These are phyloP conservation scores for Cucumis hystrix DNA, from an alignment of 306 rosid species.

Conservation along the genomic window DNA sequence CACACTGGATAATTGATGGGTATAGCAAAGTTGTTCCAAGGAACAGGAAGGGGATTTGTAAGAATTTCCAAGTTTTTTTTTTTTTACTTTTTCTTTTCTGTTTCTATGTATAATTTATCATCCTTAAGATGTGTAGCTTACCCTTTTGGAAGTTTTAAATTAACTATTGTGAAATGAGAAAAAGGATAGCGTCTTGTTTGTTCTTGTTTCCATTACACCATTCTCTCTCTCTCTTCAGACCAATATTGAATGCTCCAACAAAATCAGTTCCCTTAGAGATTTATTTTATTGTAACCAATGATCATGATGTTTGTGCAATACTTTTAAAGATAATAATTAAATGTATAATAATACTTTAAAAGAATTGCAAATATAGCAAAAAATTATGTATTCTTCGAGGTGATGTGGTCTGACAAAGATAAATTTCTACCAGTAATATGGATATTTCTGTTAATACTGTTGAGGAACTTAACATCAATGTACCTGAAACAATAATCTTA, in stretches of 20 bases:
- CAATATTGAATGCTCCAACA: background rate
- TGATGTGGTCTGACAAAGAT: no score
- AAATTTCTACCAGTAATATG: no score
- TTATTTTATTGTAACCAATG: background rate
- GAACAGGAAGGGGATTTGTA: slow-evolving; percentile 33
- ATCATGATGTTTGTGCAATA: no score
- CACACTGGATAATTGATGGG: slow-evolving; percentile 43
- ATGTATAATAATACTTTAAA: no score
- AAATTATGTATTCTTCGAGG: no score
- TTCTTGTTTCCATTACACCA: no score
- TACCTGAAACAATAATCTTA: background rate
- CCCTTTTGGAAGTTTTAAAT: background rate
- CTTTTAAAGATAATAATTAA: no score
- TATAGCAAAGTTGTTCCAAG: slow-evolving; percentile 21
- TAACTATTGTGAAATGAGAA: background rate
- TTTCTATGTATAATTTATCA: background rate
- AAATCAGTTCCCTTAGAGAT: background rate
- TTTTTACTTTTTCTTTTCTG: background rate
- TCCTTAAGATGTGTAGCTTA: background rate
- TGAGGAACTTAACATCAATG: background rate
- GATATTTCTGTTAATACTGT: background rate
- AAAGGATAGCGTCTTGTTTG: background rate
- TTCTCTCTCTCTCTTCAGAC: background rate
- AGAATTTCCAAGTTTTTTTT: slow-evolving; percentile 6
- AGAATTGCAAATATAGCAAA: no score